These are phyloP conservation scores for Citeromyces matritensis DNA, from an alignment of 805 yeast species.

Conservation along the genomic window DNA sequence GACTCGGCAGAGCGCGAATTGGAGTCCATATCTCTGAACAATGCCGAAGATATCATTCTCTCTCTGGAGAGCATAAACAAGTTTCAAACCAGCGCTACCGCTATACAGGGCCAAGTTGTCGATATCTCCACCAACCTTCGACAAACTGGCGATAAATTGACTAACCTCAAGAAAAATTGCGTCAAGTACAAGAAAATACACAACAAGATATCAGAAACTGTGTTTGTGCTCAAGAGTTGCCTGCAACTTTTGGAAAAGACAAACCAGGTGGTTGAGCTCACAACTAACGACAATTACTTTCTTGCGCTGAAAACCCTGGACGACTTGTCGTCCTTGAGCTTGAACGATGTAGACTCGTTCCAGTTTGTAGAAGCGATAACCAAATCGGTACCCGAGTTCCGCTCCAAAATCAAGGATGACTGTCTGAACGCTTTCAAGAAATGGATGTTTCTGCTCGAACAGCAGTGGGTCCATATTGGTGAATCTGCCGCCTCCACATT, in stretches of 20 bases:
- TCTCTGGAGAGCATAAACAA: constrained; percentile 51
- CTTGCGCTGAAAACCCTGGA: constrained; percentile 77
- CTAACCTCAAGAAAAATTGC: constrained; percentile 42
- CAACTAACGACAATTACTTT: constrained; percentile 61
- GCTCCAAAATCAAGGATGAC: constrained; percentile 59
- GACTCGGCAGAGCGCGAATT: constrained; percentile 46
- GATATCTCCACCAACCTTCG: constrained; percentile 43
- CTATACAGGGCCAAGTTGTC: constrained; percentile 36
- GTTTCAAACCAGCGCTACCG: constrained; percentile 42
- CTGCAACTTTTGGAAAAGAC: constrained; percentile 75
- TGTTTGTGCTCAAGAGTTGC: constrained; percentile 52
- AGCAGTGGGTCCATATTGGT: constrained; percentile 46
- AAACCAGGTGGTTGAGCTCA: constrained; percentile 71
- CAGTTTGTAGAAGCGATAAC: constrained; percentile 64
- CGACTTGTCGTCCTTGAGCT: constrained; percentile 51
- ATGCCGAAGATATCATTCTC: constrained; percentile 36
- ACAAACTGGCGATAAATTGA: constrained; percentile 51
- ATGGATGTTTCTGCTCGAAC: constrained; percentile 51
- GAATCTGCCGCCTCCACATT: constrained; percentile 18
- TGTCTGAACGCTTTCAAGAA: constrained; percentile 50
- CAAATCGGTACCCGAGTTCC: constrained; percentile 63
- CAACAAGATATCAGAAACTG: constrained; percentile 57
- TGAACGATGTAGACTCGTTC: constrained; percentile 49
- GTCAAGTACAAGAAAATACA: constrained; percentile 49
- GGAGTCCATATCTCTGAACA: constrained; percentile 41